Evolutionary conservation across 2,329 filamentous ascomycete species (phyloP).

Genomic region (Alternaria solani): DNA sequence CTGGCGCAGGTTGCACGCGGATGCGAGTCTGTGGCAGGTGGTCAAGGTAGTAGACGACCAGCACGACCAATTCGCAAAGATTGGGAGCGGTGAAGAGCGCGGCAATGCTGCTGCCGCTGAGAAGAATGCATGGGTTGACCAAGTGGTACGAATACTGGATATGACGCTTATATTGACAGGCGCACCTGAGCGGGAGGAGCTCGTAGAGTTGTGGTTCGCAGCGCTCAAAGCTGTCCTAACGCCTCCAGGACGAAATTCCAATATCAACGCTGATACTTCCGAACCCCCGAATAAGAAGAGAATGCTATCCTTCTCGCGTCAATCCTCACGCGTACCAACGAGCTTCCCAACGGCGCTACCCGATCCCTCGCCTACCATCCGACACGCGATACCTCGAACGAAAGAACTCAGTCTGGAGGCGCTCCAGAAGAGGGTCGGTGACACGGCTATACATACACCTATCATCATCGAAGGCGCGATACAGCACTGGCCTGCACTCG

Average conservation of each 20-base stretch:
- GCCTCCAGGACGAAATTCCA: background rate
- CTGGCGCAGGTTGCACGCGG: constrained; percentile 77
- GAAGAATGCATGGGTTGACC: constrained; percentile 58
- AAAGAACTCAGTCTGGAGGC: constrained; percentile 28
- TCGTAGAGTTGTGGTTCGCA: constrained; percentile 60
- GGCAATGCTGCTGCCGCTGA: constrained; percentile 29
- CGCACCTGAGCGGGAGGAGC: constrained; percentile 36
- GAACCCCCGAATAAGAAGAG: constrained; percentile 28
- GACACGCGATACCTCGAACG: constrained; percentile 31
- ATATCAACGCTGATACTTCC: background rate
- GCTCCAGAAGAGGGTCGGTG: constrained; percentile 42
- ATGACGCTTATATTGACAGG: constrained; percentile 77
- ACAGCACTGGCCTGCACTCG: constrained; percentile 79
- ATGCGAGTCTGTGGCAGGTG: constrained; percentile 72
- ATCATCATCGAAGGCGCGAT: constrained; percentile 74
- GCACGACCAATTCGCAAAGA: background rate
- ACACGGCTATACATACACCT: constrained; percentile 54
- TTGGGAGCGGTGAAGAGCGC: constrained; percentile 6
- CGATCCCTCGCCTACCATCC: constrained; percentile 18
- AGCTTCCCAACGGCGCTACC: constrained; percentile 28
- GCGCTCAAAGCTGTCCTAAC: constrained; percentile 52
- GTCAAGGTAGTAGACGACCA: constrained; percentile 34
- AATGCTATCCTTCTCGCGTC: constrained; percentile 17
- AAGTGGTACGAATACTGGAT: constrained; percentile 73
- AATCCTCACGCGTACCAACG: constrained; percentile 6